These are phyloP conservation scores for Pythium guiyangense DNA, from an alignment of 352 stramenopile genomes.

Conservation along the genomic window DNA sequence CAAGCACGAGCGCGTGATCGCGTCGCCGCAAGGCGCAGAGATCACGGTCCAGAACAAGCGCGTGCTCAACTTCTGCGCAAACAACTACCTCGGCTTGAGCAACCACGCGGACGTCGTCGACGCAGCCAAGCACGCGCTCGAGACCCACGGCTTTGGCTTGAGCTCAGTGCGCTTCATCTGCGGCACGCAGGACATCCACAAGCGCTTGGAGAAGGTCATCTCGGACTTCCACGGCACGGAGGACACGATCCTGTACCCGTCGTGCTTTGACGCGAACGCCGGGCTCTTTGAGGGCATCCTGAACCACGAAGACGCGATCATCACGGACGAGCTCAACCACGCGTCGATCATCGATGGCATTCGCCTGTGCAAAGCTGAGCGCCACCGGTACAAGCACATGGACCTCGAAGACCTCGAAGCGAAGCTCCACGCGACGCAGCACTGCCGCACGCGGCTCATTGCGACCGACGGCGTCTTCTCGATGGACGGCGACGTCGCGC, in stretches of 20 bases:
- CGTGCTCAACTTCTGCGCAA: constrained; percentile 94
- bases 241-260: constrained; percentile 93
- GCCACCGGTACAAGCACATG: constrained; percentile 93
- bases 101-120: constrained; percentile 85
- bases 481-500: constrained; percentile 94
- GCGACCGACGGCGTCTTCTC: constrained; percentile 94
- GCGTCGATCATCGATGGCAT: constrained; percentile 95
- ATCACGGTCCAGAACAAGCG: constrained; percentile 66
- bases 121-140: constrained; percentile 78
- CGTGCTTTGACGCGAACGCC: constrained; percentile 94
- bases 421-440: constrained; percentile 87
- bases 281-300: constrained; percentile 90
- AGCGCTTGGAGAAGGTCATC: constrained; percentile 86
- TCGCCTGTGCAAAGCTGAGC: constrained; percentile 91
- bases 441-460: constrained; percentile 88
- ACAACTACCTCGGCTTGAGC: constrained; percentile 93
- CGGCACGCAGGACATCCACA: constrained; percentile 93
- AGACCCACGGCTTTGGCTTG: constrained; percentile 88
- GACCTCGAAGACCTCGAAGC: constrained; percentile 89
- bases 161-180: constrained; percentile 94
- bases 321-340: constrained; percentile 93
- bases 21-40: constrained; percentile 72
- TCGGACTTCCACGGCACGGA: constrained; percentile 93
- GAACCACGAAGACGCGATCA: constrained; percentile 88
- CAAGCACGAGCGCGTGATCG: constrained; percentile 90